Conservation (phyloP, 2,329 filamentous ascomycete genomes). For the Phyllosticta citrichinensis region DNA sequence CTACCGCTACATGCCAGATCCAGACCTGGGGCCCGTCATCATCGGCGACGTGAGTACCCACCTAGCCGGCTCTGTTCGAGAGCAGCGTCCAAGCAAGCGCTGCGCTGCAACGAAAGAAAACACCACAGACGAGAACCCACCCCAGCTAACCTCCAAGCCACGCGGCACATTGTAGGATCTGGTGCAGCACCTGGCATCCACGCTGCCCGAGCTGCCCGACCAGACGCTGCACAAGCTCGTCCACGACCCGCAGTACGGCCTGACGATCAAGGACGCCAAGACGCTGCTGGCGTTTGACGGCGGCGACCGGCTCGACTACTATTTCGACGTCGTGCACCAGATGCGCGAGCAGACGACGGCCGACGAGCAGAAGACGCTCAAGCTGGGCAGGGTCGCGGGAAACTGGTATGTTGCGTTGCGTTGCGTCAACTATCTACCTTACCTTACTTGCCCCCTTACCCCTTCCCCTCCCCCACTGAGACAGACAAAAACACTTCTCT, state of each 20-base stretch:
- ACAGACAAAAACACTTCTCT: no score
- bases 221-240: conserved; percentile 54
- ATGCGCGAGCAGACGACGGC: conserved; percentile 21
- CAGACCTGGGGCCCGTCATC: conserved; percentile 72
- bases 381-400: conserved; percentile 39
- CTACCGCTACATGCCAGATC: conserved; percentile 97
- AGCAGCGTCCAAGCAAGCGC: neutral
- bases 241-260: conserved; percentile 45
- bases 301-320: conserved; percentile 73
- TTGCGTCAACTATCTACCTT: no score
- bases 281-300: conserved; percentile 68
- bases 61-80: no score
- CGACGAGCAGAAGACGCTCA: conserved; percentile 15
- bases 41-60: conserved; percentile 45
- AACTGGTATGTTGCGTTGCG: conserved; percentile 39
- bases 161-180: conserved; percentile 43
- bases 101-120: conserved; percentile 4
- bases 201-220: conserved; percentile 64
- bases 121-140: conserved; percentile 1
- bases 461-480: no score
- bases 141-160: no score
- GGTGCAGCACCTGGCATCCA: conserved; percentile 50
- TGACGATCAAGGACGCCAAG: conserved; percentile 74
- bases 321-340: conserved; percentile 51
- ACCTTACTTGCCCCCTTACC: no score